Evolutionary conservation across 179 eudicot genomes (phyloP), one percentile per base, ranked within the genome.

Genomic region (Gypsophila paniculata): DNA sequence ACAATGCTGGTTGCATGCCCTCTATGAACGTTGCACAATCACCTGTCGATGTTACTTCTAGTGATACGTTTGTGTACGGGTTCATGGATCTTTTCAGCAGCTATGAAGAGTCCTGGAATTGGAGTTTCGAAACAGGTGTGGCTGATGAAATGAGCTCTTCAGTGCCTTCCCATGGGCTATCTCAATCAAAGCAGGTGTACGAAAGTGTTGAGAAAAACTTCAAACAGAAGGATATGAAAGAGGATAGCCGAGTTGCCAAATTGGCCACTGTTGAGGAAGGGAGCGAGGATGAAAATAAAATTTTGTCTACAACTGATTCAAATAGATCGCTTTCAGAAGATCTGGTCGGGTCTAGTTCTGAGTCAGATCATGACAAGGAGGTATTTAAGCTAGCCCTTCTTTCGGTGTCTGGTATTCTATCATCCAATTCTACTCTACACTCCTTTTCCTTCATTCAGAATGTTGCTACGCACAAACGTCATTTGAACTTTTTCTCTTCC

Each of bases 11-110:
- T 60, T 78, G 14, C 62, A 80, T 79, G 68, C 72, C 84, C 60
- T 68, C 75, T 42, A 70, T 78, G 75, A 86, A 82, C 71, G 81
- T 71, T 23, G 72, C 77, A 80, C 73, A 68, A 71, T 74, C 73
- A 14, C 72, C 75, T 44, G 75, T 76, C 48, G 59, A 66, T 63
- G 69, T 61, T 70, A 49, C 75, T 80, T 69, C 77, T 36, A 73
- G 65, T 53, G 90, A 87, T 68, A 85, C 85, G 63, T 90, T 90
- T 82, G 90, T 90, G 52, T 90, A 78, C 84, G 91, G 90, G 63
- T 88, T 87, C 71, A 68, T 89, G 74, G 98, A 95, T 85, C 96
- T 95, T 76, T 95, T 95, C 74, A 80, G 91, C 82, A 97, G 94
- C 60, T 85, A 82, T 75, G 96, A 90, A 66, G 93, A 92, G 79